Evolutionary conservation across 352 stramenopile species (phyloP).

Genomic region (Phytopythium cucurbitacearum): DNA sequence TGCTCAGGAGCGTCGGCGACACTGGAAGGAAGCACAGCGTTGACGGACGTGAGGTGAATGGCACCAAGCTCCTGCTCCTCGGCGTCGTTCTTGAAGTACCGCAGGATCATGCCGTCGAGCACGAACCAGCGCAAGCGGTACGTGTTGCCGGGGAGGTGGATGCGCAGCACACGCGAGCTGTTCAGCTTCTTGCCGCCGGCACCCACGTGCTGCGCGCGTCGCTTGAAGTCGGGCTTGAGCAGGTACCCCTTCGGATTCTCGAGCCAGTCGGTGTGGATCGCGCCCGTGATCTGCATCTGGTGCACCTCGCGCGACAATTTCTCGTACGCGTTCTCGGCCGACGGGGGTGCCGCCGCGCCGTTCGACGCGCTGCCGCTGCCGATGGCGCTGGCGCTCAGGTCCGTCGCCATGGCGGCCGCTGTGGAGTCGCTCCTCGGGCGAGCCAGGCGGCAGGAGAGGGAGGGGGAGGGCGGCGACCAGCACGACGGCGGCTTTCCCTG

Average conservation of each 20-base stretch:
- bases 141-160: conserved; percentile 76
- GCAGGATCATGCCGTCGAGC: conserved; percentile 85
- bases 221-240: conserved; percentile 88
- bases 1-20: conserved; percentile 84
- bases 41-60: conserved; percentile 84
- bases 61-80: conserved; percentile 87
- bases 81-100: conserved; percentile 85
- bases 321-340: conserved; percentile 83
- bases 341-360: conserved; percentile 18
- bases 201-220: conserved; percentile 78
- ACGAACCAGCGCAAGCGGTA: conserved; percentile 87
- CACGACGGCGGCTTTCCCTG: too few relatives aligned
- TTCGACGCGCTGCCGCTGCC: conserved; percentile 22
- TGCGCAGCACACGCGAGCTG: conserved; percentile 62
- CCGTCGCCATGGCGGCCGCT: conserved; percentile 28
- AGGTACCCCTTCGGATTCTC: conserved; percentile 88
- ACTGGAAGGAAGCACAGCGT: conserved; percentile 83
- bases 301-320: conserved; percentile 88
- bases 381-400: conserved; percentile 47
- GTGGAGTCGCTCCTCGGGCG: too few relatives aligned
- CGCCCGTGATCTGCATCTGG: conserved; percentile 86
- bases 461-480: too few relatives aligned
- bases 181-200: conserved; percentile 86
- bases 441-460: too few relatives aligned
- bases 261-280: conserved; percentile 87